Evolutionary conservation across 2,329 filamentous ascomycete genomes (phyloP).

Genomic region (Sporothrix luriei): DNA sequence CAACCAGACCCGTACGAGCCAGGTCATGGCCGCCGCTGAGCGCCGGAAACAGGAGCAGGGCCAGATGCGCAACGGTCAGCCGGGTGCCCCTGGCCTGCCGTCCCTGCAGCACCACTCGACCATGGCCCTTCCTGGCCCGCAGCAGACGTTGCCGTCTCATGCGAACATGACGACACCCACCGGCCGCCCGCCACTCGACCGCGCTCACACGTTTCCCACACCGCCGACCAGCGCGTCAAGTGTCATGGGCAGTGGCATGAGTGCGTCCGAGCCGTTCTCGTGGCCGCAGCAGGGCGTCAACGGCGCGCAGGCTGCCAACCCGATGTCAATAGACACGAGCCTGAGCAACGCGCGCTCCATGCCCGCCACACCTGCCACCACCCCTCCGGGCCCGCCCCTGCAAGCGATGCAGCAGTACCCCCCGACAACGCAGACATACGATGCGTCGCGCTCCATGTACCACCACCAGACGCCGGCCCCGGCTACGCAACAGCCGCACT

Average conservation of each 20-base stretch:
- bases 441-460: conserved; percentile 77
- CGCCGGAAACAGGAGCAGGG: conserved; percentile 74
- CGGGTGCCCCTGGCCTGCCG: conserved; percentile 58
- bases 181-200: conserved; percentile 74
- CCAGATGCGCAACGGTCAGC: conserved; percentile 63
- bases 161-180: conserved; percentile 55
- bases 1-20: conserved; percentile 78
- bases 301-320: conserved; percentile 64
- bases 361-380: conserved; percentile 87
- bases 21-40: conserved; percentile 84
- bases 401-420: conserved; percentile 81
- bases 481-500: conserved; percentile 66
- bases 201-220: conserved; percentile 90
- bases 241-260: conserved; percentile 70
- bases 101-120: conserved; percentile 66
- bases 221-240: conserved; percentile 91
- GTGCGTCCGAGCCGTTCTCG: conserved; percentile 75
- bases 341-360: conserved; percentile 80
- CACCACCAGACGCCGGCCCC: conserved; percentile 69
- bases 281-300: conserved; percentile 70
- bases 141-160: conserved; percentile 64
- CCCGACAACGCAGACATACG: conserved; percentile 68
- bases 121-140: conserved; percentile 62
- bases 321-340: conserved; percentile 78
- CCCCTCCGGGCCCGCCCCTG: conserved; percentile 76